Percentiles rank a stretch among this genome's conserved stretches.
phyloP scores from a whole-genome alignment of 139 green algal genomes.

The Chara braunii region DNA sequence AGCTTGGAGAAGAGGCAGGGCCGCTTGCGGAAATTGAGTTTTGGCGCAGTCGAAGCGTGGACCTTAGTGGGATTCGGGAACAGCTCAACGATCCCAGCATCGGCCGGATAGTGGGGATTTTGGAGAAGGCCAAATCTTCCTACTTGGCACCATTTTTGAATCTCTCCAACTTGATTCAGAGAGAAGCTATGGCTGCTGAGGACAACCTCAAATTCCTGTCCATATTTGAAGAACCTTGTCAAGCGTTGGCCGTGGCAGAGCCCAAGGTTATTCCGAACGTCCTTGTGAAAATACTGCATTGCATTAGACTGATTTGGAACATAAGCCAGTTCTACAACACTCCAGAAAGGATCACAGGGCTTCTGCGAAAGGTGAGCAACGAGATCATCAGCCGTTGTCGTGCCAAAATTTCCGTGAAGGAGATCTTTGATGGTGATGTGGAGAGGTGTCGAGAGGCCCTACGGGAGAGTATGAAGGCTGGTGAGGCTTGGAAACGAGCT shows the following conservation, averaged over 20 bases:
- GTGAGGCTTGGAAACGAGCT: constrained; percentile 61
- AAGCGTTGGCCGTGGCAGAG: constrained; percentile 40
- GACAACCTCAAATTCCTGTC: constrained; percentile 77
- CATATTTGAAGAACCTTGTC: constrained; percentile 66
- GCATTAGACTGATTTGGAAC: constrained; percentile 78
- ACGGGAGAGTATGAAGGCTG: constrained; percentile 43
- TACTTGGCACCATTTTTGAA: constrained; percentile 70
- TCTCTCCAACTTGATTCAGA: constrained; percentile 63
- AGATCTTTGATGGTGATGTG: constrained; percentile 60
- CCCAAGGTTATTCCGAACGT: constrained; percentile 57
- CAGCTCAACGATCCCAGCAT: constrained; percentile 58
- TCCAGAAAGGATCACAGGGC: constrained; percentile 63
- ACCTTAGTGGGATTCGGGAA: constrained; percentile 62
- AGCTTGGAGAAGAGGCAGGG: constrained; percentile 45
- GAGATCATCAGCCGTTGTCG: constrained; percentile 81
- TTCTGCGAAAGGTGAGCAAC: constrained; percentile 70
- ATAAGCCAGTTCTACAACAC: constrained; percentile 76
- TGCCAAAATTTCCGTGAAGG: constrained; percentile 52
- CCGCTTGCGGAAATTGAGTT: constrained; percentile 77
- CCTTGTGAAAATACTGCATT: constrained; percentile 65
- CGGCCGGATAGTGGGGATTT: constrained; percentile 51
- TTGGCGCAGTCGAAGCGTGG: constrained; percentile 63
- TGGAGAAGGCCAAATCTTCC: constrained; percentile 57
- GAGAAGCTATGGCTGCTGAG: constrained; percentile 63
- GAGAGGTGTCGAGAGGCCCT: constrained; percentile 34